These are phyloP conservation scores for Carnegiea gigantea DNA, from an alignment of 179 eudicot species.

Conservation along the genomic window DNA sequence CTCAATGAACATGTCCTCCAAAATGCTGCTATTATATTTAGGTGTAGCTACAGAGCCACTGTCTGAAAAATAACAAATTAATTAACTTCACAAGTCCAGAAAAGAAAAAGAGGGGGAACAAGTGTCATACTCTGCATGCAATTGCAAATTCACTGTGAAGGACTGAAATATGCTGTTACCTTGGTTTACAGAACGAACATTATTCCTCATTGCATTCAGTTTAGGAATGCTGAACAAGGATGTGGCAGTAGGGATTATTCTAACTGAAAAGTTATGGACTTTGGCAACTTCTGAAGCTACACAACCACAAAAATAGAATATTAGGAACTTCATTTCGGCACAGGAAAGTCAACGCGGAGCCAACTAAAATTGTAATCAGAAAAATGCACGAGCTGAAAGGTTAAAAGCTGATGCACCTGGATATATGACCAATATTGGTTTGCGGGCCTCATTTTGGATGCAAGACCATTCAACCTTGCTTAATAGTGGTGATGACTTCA, in stretches of 20 bases:
- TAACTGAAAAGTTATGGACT: constrained; percentile 46
- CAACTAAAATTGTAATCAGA: neutral
- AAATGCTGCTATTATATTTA: constrained; percentile 73
- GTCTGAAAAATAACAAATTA: constrained; percentile 20
- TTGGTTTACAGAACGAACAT: constrained; percentile 58
- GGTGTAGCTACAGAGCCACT: constrained; percentile 66
- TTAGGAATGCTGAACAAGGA: constrained; percentile 55
- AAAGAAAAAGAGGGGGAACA: neutral
- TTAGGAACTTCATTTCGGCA: constrained; percentile 10
- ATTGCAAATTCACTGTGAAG: neutral
- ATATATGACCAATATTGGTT: constrained; percentile 68
- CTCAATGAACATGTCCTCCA: constrained; percentile 83
- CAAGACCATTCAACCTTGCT: constrained; percentile 63
- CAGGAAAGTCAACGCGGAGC: neutral
- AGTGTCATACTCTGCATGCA: neutral
- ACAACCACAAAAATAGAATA: constrained; percentile 19
- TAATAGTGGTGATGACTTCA: constrained; percentile 46
- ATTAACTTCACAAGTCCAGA: neutral
- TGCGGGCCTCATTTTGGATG: constrained; percentile 87
- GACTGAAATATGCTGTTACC: constrained; percentile 40
- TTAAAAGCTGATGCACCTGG: constrained; percentile 51
- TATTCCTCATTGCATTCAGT: constrained; percentile 48
- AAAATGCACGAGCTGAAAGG: neutral
- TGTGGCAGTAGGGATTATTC: constrained; percentile 77
- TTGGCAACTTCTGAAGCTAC: constrained; percentile 44